Evolutionary conservation across 2,329 filamentous ascomycete genomes (phyloP), one percentile per base, ranked within the genome.

Genomic region (Beauveria brongniartii): DNA sequence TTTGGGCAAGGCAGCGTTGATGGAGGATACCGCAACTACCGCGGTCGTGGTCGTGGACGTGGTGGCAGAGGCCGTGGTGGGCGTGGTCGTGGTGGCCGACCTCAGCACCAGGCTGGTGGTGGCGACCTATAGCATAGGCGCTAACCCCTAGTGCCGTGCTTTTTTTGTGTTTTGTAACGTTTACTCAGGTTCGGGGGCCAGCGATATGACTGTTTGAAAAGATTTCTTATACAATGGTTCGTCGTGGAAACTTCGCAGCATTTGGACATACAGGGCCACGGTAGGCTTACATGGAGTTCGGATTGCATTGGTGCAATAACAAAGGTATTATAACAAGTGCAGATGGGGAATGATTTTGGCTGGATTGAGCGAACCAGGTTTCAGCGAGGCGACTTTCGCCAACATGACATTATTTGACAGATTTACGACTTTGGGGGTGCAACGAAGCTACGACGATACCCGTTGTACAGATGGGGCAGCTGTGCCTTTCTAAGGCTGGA

Each of bases 1-100:
- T 99, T 99, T 67, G 94, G 94, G 9, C 92, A 97, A 73, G 92
- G 92, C 58, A 97, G 92, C 67, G 92, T 99, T 24, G 94, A 99
- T 67, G 88, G 85, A 55, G 83, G 86, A 18, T 89, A 85, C 72
- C 84, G 89, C 63, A 88, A 90, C 65, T 94, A 87, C 74, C 87
- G 92, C 56, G 90, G 91, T 34, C 84, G 91, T 48, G 90, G 90
- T 41, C 86, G 92, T 61, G 90, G 90, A 24, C 83, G 89, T 54
- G 87, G 88, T 28, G 74, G 77, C 52, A 71, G 77, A 28, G 78
- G 79, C 22, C 73, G 75, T 61, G 76, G 76, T 22, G 68, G 73
- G n/a, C 69, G 61, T 28, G 74, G 78, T 37, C 70, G 73, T 24
- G 75, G 74, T 48, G 61, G 63, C 24, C 72, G 71, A 9, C 66